Evolutionary conservation across 306 rosid species (phyloP), one percentile per base, ranked within the genome.

Genomic region (Citrullus colocynthis): DNA sequence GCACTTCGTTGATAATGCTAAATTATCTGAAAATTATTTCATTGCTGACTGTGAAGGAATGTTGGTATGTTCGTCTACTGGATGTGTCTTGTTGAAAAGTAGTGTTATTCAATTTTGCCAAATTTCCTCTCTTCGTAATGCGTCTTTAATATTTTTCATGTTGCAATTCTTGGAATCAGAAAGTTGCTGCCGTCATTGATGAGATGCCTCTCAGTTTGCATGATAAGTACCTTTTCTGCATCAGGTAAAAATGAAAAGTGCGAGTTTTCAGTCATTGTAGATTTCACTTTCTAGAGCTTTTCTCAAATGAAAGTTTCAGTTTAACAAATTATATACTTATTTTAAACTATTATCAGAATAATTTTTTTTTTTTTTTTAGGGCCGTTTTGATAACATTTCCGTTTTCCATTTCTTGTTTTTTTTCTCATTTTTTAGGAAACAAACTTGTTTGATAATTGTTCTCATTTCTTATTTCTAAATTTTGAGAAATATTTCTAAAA

Each of bases 1-100:
- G 80, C 91, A 92, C 84, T 95, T 95, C 85, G 78, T 92, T 75
- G 97, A 88, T 82, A 86, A 92, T 49, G 95, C 97, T 76, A 92
- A 87, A 86, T 84, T 95, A 74, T 92, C 97, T 7, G 90, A 76
- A 58, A 88, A 82, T 78, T 95, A 95, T 89, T 95, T 95, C 85
- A 90, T 95, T 78, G 86, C 88, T 21, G 83, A 92, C 76, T 88
- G 96, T 74, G 97, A 92, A 71, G 89, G 83, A 54, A 55, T 87
- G 81, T 79, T 95, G 97, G 98, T 95, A 92, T 56, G 92, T 77
- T 73, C 82, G 15, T 78, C 76, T 75, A 39, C 69, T 79, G 66
- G 76, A 36, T 20, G 66, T 56, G 64, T 71, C 55, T 77, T 86
- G 65, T 80, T 80, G 75, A 32, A 48, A 44, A 74, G 20, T 42